Evolutionary conservation across 176 grass and related monocot species (phyloP).

Genomic region (Otatea glauca): DNA sequence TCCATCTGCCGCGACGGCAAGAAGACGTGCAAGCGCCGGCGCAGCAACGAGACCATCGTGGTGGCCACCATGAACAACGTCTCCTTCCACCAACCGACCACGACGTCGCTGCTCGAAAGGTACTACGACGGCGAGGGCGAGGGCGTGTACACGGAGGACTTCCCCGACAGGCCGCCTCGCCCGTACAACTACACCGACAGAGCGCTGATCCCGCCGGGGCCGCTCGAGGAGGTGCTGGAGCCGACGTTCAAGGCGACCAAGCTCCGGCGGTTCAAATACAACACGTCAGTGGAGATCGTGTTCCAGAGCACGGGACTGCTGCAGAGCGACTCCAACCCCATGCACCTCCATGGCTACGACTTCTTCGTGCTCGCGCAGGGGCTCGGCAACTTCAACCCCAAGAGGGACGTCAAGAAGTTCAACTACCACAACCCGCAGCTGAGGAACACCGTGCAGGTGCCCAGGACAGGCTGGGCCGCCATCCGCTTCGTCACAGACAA

Average conservation of each 20-base stretch:
- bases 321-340: constrained; percentile 65
- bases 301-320: constrained; percentile 66
- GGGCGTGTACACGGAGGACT: constrained; percentile 36
- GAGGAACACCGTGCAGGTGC: constrained; percentile 57
- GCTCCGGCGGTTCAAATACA: constrained; percentile 53
- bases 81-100: constrained; percentile 45
- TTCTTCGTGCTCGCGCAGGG: constrained; percentile 61
- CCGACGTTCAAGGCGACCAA: constrained; percentile 47
- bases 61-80: constrained; percentile 71
- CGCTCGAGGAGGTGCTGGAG: constrained; percentile 27
- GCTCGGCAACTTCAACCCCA: constrained; percentile 56
- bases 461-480: constrained; percentile 42
- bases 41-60: constrained; percentile 32
- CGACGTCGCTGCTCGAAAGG: constrained; percentile 40
- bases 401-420: constrained; percentile 51
- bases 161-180: constrained; percentile 34
- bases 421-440: constrained; percentile 55
- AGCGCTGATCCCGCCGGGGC: not conserved
- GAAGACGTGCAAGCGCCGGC: not conserved
- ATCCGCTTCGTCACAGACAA: constrained; percentile 54
- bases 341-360: constrained; percentile 70
- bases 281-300: constrained; percentile 52
- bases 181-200: constrained; percentile 62
- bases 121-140: constrained; percentile 44
- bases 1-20: constrained; percentile 28